A percentile compares a stretch with the other conserved stretches of the same genome.
phyloP scores from a whole-genome alignment of 768 basidiomycete genomes.

The Tubosaeta brunneosetosa region DNA sequence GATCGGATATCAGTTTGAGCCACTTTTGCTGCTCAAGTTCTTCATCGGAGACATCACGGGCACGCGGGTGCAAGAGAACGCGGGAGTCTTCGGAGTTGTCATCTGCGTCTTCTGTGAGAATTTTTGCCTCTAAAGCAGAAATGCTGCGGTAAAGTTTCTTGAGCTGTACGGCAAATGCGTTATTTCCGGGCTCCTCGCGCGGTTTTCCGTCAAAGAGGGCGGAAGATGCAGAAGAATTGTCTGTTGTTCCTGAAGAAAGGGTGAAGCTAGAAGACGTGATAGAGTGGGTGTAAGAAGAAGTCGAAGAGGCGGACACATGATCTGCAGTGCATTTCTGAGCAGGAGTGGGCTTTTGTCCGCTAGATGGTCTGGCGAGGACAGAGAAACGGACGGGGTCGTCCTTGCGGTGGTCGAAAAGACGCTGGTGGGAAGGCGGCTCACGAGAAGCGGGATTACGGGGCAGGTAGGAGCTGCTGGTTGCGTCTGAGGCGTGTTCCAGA shows the following conservation, averaged over 20 bases:
- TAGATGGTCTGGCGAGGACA: constrained; percentile 50
- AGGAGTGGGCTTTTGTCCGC: constrained; percentile 39
- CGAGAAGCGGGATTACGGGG: constrained; percentile 32
- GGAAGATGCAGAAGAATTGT: constrained; percentile 68
- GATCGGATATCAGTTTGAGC: constrained; percentile 64
- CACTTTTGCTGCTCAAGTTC: constrained; percentile 75
- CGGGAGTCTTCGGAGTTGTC: constrained; percentile 44
- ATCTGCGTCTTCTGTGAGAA: constrained; percentile 57
- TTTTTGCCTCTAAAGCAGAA: constrained; percentile 69
- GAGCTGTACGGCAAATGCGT: constrained; percentile 67
- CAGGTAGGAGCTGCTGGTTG: constrained; percentile 46
- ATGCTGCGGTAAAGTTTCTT: constrained; percentile 84
- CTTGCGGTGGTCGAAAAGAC: constrained; percentile 84
- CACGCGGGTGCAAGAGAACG: constrained; percentile 32
- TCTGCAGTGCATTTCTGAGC: constrained; percentile 64
- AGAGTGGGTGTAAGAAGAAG: constrained; percentile 70
- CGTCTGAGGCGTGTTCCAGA: constrained; percentile 61
- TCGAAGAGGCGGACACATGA: constrained; percentile 69
- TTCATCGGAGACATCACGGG: constrained; percentile 38
- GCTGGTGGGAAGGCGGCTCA: constrained; percentile 34
- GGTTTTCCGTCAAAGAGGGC: constrained; percentile 58
- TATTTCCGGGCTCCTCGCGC: constrained; percentile 53
- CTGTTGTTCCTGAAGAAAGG: constrained; percentile 68
- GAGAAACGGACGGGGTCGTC: constrained; percentile 89
- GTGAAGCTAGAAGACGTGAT: constrained; percentile 67